A percentile compares a stretch with the other conserved stretches of the same genome.
These are phyloP conservation scores for Aspergillus clavatus DNA, from an alignment of 2,329 filamentous ascomycete genomes.

Conservation along the genomic window DNA sequence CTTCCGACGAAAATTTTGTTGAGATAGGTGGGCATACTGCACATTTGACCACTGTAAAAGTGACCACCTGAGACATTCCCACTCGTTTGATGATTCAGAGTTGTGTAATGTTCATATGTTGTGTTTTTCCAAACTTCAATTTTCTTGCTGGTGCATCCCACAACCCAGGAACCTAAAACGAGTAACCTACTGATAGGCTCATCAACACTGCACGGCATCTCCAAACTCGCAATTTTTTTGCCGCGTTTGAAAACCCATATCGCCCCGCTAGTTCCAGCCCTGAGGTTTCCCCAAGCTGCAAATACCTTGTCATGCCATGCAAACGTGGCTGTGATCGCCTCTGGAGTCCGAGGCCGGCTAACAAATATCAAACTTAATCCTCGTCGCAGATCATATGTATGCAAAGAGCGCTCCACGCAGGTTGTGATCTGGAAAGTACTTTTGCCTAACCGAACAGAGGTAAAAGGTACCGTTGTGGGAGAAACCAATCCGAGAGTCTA, in stretches of 20 bases:
- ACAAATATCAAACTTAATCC: slow-evolving; percentile 92
- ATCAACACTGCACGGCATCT: slow-evolving; percentile 56
- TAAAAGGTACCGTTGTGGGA: slow-evolving; percentile 84
- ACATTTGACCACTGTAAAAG: slow-evolving; percentile 70
- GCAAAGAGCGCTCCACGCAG: slow-evolving; percentile 80
- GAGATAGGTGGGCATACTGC: slow-evolving; percentile 87
- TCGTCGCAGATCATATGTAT: slow-evolving; percentile 90
- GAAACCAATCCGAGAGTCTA: slow-evolving; percentile 92
- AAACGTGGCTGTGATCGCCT: slow-evolving; percentile 75
- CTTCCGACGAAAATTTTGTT: slow-evolving; percentile 94
- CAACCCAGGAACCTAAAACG: slow-evolving; percentile 85
- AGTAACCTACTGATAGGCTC: slow-evolving; percentile 73
- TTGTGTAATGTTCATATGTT: slow-evolving; percentile 85
- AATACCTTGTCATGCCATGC: slow-evolving; percentile 85
- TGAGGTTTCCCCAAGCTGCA: slow-evolving; percentile 75
- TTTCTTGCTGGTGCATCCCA: slow-evolving; percentile 68
- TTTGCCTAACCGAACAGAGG: slow-evolving; percentile 81
- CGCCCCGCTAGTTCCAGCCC: slow-evolving; percentile 48
- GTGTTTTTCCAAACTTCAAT: slow-evolving; percentile 86
- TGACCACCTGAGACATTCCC: slow-evolving; percentile 55
- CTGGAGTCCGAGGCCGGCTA: slow-evolving; percentile 82
- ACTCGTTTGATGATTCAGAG: slow-evolving; percentile 58
- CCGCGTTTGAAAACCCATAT: slow-evolving; percentile 91
- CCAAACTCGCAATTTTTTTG: slow-evolving; percentile 72
- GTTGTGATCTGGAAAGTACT: slow-evolving; percentile 97